Percentiles rank a stretch among this genome's conserved stretches.
Conservation (phyloP, 257 asterid species). For the Phtheirospermum japonicum region DNA sequence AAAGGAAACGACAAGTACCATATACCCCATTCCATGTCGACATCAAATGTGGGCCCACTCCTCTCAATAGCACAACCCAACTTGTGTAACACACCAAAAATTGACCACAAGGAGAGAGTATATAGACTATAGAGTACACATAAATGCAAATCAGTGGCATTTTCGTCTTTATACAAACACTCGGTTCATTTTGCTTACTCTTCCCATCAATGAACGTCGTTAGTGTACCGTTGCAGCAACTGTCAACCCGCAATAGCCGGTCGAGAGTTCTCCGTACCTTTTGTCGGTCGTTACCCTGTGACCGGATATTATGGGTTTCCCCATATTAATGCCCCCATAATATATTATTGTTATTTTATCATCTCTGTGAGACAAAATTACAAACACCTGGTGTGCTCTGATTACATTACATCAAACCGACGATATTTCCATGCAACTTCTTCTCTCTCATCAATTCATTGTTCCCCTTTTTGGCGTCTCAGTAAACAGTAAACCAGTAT, state of each 20-base stretch:
- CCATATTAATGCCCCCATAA: constrained; percentile 30
- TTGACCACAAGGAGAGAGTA: too few species aligned
- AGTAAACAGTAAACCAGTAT: constrained; percentile 5
- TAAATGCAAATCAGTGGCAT: not conserved
- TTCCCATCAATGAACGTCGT: too few species aligned
- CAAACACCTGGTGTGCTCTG: not conserved
- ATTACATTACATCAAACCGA: not conserved
- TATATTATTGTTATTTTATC: not conserved
- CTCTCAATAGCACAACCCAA: too few species aligned
- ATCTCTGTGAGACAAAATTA: not conserved
- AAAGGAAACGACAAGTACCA: not conserved
- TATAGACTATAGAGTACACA: too few species aligned
- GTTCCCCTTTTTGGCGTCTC: constrained; percentile 11
- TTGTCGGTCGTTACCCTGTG: constrained; percentile 43
- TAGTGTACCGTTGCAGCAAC: constrained; percentile 41
- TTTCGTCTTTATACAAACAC: not conserved
- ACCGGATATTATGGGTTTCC: constrained; percentile 56
- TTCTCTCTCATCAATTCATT: not conserved
- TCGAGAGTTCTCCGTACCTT: constrained; percentile 31
- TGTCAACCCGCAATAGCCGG: constrained; percentile 56
- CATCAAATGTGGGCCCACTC: not conserved
- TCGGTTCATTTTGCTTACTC: not conserved
- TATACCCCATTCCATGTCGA: not conserved
- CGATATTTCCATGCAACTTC: constrained; percentile 28
- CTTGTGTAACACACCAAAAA: too few species aligned